phyloP scores from a whole-genome alignment of 2,329 filamentous ascomycete species.

The Fusarium proliferatum region DNA sequence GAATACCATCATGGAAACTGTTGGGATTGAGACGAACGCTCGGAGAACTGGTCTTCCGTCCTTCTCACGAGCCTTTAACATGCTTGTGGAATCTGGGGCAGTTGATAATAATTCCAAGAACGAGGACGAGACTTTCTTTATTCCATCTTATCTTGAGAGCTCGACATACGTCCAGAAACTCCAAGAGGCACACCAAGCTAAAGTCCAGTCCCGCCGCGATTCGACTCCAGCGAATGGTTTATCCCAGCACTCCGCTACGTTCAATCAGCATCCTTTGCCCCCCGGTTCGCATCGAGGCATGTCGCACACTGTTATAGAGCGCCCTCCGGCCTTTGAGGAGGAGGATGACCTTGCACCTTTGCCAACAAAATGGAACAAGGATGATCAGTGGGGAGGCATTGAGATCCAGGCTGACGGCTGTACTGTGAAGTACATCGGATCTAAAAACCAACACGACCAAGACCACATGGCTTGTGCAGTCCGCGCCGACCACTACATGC shows the following conservation, averaged over 20 bases:
- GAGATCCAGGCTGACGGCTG: conserved; percentile 80
- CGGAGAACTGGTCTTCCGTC: conserved; percentile 53
- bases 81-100: conserved; percentile 54
- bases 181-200: conserved; percentile 75
- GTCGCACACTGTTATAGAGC: conserved; percentile 86
- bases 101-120: conserved; percentile 42
- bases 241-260: conserved; percentile 58
- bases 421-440: conserved; percentile 71
- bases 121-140: conserved; percentile 70
- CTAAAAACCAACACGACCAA: conserved; percentile 60
- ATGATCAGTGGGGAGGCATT: conserved; percentile 78
- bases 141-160: conserved; percentile 83
- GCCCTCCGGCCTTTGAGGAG: conserved; percentile 69
- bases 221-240: conserved; percentile 47
- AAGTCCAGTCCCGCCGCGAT: conserved; percentile 62
- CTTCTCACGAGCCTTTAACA: conserved; percentile 65
- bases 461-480: conserved; percentile 84
- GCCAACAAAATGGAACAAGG: conserved; percentile 84
- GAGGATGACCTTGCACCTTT: conserved; percentile 72
- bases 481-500: conserved; percentile 87
- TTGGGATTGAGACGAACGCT: conserved; percentile 46
- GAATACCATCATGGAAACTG: conserved; percentile 47
- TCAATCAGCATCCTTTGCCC: conserved; percentile 54
- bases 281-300: conserved; percentile 76
- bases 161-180: conserved; percentile 83